Percentiles rank a stretch among this genome's conserved stretches.
phyloP scores from a whole-genome alignment of 176 grass and related monocot genomes.

The Phoenix dactylifera region DNA sequence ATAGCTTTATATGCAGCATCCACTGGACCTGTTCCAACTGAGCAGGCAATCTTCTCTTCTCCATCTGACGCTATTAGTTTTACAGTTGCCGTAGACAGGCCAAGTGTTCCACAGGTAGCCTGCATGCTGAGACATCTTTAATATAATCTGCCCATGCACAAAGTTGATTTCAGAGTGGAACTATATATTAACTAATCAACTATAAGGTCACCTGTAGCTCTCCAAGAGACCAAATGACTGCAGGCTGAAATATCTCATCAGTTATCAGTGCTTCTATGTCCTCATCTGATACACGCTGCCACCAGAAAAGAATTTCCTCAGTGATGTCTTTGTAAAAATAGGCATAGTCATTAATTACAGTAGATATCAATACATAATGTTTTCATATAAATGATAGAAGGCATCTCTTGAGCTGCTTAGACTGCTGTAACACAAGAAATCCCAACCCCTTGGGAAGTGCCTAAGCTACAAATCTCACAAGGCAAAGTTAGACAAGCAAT shows the following conservation, averaged over 20 bases:
- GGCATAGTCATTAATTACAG: too few species aligned
- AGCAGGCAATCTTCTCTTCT: conserved; percentile 71
- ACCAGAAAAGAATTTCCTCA: conserved; percentile 5
- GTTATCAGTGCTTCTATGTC: conserved; percentile 86
- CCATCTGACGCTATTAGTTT: conserved; percentile 72
- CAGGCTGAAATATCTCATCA: conserved; percentile 95
- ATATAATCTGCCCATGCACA: not conserved
- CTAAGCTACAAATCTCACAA: too few species aligned
- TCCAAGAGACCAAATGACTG: conserved; percentile 83
- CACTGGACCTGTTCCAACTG: conserved; percentile 73
- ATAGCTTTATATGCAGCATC: conserved; percentile 98
- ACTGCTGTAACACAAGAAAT: too few species aligned
- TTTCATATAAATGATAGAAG: too few species aligned
- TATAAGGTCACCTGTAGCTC: conserved; percentile 59
- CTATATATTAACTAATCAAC: not conserved
- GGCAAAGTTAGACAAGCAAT: too few species aligned
- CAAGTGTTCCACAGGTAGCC: conserved; percentile 93
- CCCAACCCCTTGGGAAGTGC: too few species aligned
- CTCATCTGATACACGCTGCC: conserved; percentile 78
- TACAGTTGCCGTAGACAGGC: conserved; percentile 79
- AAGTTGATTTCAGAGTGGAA: too few species aligned
- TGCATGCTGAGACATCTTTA: conserved; percentile 10
- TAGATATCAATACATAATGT: too few species aligned
- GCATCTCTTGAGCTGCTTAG: too few species aligned
- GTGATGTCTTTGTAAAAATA: too few species aligned